phyloP scores from a whole-genome alignment of 2,329 filamentous ascomycete genomes.

The Sclerotinia nivalis region DNA sequence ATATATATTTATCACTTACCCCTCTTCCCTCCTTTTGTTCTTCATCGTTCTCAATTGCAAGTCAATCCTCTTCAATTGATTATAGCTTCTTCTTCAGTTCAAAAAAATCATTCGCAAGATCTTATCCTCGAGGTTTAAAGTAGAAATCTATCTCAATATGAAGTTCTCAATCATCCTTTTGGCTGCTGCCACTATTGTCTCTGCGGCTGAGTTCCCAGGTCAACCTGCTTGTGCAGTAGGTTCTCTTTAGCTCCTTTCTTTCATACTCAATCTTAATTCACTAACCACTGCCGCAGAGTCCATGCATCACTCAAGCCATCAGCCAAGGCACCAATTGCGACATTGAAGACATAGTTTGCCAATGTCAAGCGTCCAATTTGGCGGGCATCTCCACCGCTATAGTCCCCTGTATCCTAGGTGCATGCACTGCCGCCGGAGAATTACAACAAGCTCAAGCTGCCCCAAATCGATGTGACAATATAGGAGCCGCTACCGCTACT shows the following conservation, averaged over 20 bases:
- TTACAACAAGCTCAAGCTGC: not conserved
- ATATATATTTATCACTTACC: not conserved
- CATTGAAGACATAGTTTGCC: constrained; percentile 10
- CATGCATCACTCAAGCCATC: constrained; percentile 5
- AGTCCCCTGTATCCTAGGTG: not conserved
- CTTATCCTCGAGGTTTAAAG: not conserved
- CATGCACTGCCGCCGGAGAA: not conserved
- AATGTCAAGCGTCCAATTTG: constrained; percentile 6
- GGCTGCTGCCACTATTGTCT: not conserved
- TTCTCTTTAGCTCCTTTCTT: not conserved
- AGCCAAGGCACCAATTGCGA: constrained; percentile 9
- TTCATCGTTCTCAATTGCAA: constrained; percentile 1
- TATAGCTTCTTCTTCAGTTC: not conserved
- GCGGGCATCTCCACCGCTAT: not conserved
- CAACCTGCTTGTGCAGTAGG: constrained; percentile 13
- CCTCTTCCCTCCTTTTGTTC: constrained; percentile 13
- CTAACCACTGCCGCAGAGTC: not conserved
- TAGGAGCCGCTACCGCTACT: not conserved
- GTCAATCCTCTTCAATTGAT: not conserved
- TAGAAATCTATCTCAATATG: constrained; percentile 1
- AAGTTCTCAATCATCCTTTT: constrained; percentile 14
- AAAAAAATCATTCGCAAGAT: not conserved
- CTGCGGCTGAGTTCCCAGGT: not conserved
- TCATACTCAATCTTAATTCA: not conserved
- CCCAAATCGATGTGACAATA: not conserved